Conservation (phyloP, 257 asterid genomes). For the Solanum infundibuliforme region DNA sequence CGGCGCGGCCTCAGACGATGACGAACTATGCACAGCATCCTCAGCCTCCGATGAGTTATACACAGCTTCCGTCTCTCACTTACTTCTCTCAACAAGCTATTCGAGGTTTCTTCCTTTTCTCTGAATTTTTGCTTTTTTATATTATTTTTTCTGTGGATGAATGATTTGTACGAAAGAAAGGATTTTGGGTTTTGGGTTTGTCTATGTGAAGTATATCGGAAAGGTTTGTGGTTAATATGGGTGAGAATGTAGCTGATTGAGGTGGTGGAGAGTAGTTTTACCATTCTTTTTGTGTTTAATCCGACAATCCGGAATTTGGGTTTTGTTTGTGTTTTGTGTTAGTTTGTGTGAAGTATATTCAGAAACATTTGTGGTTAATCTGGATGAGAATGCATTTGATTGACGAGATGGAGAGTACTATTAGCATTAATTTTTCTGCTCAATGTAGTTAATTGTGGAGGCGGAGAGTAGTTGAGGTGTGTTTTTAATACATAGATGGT, state of each 20-base stretch:
- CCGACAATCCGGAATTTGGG: neutral
- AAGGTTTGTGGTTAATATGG: neutral
- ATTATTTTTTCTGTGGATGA: neutral
- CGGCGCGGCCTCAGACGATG: neutral
- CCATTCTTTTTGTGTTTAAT: neutral
- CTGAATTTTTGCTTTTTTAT: neutral
- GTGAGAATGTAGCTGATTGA: neutral
- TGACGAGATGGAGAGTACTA: neutral
- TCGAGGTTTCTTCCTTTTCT: neutral
- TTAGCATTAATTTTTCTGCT: neutral
- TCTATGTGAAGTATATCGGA: neutral
- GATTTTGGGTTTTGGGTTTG: neutral
- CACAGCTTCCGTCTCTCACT: neutral
- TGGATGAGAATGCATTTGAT: neutral
- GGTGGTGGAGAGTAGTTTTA: neutral
- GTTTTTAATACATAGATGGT: neutral
- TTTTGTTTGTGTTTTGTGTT: neutral
- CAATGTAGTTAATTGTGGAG: neutral
- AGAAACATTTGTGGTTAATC: neutral
- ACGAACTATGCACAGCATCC: neutral
- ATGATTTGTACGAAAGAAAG: neutral
- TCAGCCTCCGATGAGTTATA: neutral
- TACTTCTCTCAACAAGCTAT: neutral
- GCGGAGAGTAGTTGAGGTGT: neutral
- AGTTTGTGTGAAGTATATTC: neutral